A percentile compares a stretch with the other conserved stretches of the same genome.
phyloP scores from a whole-genome alignment of 768 basidiomycete species.

The Pulveroboletus sp. region DNA sequence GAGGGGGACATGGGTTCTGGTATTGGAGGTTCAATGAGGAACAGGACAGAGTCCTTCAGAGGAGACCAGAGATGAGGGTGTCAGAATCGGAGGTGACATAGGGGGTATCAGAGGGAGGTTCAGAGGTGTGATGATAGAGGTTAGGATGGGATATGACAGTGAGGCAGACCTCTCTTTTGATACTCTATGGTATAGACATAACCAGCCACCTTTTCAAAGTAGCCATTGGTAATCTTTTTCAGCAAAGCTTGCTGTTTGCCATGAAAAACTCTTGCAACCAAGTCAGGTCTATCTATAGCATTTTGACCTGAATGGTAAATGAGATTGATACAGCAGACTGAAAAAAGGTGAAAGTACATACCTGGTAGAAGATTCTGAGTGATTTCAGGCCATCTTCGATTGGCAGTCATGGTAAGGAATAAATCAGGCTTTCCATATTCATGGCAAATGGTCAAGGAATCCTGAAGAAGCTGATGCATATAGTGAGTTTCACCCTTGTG shows the following conservation, averaged over 20 bases:
- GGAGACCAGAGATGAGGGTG: too few relatives aligned
- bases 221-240: constrained; percentile 30
- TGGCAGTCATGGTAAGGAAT: constrained; percentile 43
- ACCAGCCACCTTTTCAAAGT: constrained; percentile 39
- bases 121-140: too few relatives aligned
- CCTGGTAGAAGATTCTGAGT: constrained; percentile 33
- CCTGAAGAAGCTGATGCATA: constrained; percentile 43
- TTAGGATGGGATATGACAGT: too few relatives aligned
- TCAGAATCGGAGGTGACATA: too few relatives aligned
- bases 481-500: constrained; percentile 38
- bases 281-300: constrained; percentile 42
- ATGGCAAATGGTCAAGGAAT: constrained; percentile 43
- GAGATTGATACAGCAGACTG: too few relatives aligned
- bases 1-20: too few relatives aligned
- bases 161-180: constrained; percentile 53
- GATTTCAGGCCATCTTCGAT: constrained; percentile 48
- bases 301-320: constrained; percentile 26
- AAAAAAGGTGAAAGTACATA: too few relatives aligned
- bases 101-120: too few relatives aligned
- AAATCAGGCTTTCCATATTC: constrained; percentile 23
- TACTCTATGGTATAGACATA: constrained; percentile 52
- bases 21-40: too few relatives aligned
- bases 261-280: constrained; percentile 44
- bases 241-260: constrained; percentile 36
- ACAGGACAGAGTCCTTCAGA: too few relatives aligned